phyloP scores from a whole-genome alignment of 139 green algal species.

The Picochlorum sp. region DNA sequence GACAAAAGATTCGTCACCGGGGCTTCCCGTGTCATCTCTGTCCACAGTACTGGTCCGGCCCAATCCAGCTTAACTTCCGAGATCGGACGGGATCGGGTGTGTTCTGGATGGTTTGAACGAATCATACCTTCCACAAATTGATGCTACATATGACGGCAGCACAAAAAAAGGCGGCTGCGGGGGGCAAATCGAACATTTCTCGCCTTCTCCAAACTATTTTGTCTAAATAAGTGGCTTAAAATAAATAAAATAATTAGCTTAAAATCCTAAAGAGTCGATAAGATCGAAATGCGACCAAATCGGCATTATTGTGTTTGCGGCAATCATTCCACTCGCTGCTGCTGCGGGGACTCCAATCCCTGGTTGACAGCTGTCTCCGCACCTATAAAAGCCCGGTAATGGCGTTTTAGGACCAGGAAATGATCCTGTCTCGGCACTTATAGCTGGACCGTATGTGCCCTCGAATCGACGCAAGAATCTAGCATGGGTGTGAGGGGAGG shows the following conservation, averaged over 20 bases:
- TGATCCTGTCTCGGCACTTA: constrained; percentile 12
- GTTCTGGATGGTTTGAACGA: no score
- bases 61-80: no score
- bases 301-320: constrained; percentile 59
- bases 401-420: constrained; percentile 67
- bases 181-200: no score
- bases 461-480: constrained; percentile 68
- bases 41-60: no score
- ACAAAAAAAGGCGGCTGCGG: no score
- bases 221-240: neutral
- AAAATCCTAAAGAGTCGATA: constrained; percentile 37
- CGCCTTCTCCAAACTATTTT: no score
- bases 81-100: no score
- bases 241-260: no score
- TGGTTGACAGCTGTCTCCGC: constrained; percentile 69
- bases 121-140: no score
- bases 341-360: constrained; percentile 87
- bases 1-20: no score
- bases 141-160: no score
- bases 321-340: constrained; percentile 64
- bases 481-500: constrained; percentile 82
- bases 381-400: constrained; percentile 53
- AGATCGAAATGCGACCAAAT: constrained; percentile 56
- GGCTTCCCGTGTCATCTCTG: no score
- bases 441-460: constrained; percentile 73